Evolutionary conservation across 768 basidiomycete genomes (phyloP), one percentile per base, ranked within the genome.

Genomic region (Suillus bovinus): DNA sequence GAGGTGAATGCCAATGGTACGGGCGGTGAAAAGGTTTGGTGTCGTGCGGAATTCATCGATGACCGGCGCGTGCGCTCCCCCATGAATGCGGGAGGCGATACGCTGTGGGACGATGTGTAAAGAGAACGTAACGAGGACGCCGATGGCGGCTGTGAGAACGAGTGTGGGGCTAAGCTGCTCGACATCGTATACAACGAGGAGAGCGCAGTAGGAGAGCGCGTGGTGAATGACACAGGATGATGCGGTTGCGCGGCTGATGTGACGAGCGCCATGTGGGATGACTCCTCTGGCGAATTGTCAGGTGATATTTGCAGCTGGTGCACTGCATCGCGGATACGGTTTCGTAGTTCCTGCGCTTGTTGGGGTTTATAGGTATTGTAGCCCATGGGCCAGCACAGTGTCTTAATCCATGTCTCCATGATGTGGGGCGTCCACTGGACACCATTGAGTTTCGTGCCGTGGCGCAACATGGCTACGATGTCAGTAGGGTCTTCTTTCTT

Each of bases 401-500:
- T 77, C 36, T 77, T 70, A 20, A 91, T 74, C 88, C 88, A 90
- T 4, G 68, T 60, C 68, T 88, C 85, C 60, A 91, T 76, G 22
- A 78, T 68, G 2, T 79, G 73, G 3, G 79, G 74, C 0, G 82
- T 85, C 89, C 89, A 90, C 22, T 78, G 75, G 0, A 82, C 77
- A 10, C 79, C 77, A 17, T 83, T 83, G 52, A 84, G 72, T 44
- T 76, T 74, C 1, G 81, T 82, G 1, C 87, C 87, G 61, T 86
- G 83, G 60, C 83, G 80, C n/a, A 90, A 79, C 47, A 90, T 78
- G n/a, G 86, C 77, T 53, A 84, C 86, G 62, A 90, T 87, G 71
- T 91, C 89, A 1, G 71, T 78, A 1, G 86, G 82, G 71, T 90
- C 89, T 63, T 82, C 80, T 58, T 84, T 83, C 42, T 80, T 75